Evolutionary conservation across 73 alveolate genomes (phyloP).

Genomic region (Breviolum minutum): DNA sequence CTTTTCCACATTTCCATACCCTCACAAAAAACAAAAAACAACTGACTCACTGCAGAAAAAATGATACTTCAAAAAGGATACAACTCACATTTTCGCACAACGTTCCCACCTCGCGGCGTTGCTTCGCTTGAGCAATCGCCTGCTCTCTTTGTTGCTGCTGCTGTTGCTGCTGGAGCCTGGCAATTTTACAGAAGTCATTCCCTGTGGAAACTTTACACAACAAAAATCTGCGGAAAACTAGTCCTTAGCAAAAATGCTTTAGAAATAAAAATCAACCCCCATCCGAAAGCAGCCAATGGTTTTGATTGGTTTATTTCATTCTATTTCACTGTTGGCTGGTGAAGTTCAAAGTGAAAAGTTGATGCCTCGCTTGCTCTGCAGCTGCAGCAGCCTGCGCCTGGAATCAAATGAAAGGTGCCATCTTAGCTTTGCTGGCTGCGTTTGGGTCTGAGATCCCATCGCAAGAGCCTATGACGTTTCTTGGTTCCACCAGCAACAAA

Average conservation of each 20-base stretch:
- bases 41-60: not conserved
- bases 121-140: slow-evolving; percentile 87
- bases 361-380: slow-evolving; percentile 85
- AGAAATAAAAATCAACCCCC: not conserved
- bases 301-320: not conserved
- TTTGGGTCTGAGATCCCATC: not conserved
- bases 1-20: not conserved
- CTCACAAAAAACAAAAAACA: not conserved
- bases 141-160: slow-evolving; percentile 88
- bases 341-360: not conserved
- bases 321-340: no score
- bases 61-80: no score
- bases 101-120: slow-evolving; percentile 48
- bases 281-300: not conserved
- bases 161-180: slow-evolving; percentile 91
- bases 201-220: not conserved
- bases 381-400: slow-evolving; percentile 87
- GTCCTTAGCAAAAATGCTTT: not conserved
- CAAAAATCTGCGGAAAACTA: not conserved
- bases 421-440: not conserved
- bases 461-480: not conserved
- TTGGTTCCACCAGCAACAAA: no score
- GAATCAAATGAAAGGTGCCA: not conserved
- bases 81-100: not conserved
- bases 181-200: not conserved